Evolutionary conservation across 1,139 yeast genomes (phyloP).

Genomic region (Yamadazyma mexicana): DNA sequence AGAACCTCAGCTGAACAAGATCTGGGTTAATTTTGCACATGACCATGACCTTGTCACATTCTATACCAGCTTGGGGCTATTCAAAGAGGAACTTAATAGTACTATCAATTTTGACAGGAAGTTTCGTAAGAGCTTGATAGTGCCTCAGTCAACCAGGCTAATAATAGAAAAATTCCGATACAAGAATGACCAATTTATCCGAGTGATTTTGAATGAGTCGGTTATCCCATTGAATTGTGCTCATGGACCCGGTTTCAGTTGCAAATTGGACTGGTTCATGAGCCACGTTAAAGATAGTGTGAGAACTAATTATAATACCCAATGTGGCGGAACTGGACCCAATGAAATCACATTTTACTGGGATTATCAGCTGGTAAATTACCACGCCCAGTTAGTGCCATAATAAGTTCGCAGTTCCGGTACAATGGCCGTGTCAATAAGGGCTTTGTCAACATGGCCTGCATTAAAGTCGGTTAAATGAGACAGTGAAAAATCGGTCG

Average conservation of each 20-base stretch:
- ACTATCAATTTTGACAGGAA: conserved; percentile 40
- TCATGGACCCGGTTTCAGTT: conserved; percentile 59
- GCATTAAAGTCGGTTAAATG: too few species aligned
- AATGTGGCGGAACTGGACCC: conserved; percentile 32
- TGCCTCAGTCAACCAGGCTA: conserved; percentile 59
- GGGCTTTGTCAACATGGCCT: too few species aligned
- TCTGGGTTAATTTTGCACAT: conserved; percentile 56
- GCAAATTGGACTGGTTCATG: conserved; percentile 43
- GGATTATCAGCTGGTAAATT: conserved; percentile 29
- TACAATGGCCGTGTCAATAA: too few species aligned
- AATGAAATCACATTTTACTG: conserved; percentile 36
- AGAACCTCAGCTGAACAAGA: conserved; percentile 24
- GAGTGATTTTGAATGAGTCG: conserved; percentile 56
- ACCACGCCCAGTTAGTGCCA: conserved; percentile 21
- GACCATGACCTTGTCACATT: conserved; percentile 56
- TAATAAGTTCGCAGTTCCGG: not conserved
- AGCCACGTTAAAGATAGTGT: conserved; percentile 19
- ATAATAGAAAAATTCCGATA: conserved; percentile 49
- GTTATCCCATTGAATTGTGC: conserved; percentile 54
- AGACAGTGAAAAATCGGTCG: too few species aligned
- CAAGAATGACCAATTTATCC: conserved; percentile 43
- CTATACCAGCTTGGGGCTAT: conserved; percentile 52
- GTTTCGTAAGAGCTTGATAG: conserved; percentile 47
- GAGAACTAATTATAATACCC: conserved; percentile 21
- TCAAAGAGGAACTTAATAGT: conserved; percentile 19